phyloP scores from a whole-genome alignment of 2,329 filamentous ascomycete genomes.

The Thielaviopsis populi region DNA sequence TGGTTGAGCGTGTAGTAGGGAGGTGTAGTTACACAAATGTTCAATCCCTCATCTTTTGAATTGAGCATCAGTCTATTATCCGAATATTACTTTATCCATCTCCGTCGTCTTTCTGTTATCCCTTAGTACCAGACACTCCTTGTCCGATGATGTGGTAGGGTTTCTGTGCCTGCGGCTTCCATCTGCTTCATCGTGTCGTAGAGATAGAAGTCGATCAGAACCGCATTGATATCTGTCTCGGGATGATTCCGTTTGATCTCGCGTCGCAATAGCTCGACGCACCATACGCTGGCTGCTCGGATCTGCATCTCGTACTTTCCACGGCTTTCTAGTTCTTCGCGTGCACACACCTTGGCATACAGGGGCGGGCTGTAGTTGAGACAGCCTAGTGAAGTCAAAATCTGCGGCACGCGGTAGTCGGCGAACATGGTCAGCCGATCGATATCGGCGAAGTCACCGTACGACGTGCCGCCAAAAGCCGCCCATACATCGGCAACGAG shows the following conservation, averaged over 20 bases:
- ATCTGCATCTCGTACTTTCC: conserved; percentile 74
- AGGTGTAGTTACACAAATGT: background rate
- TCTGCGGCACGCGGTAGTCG: conserved; percentile 93
- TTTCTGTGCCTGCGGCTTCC: conserved; percentile 47
- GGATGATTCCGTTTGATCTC: conserved; percentile 66
- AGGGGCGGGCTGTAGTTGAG: conserved; percentile 72
- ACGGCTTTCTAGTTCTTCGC: conserved; percentile 53
- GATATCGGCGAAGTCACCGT: conserved; percentile 76
- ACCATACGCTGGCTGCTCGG: conserved; percentile 88
- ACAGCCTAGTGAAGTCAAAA: conserved; percentile 69
- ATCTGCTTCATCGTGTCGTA: conserved; percentile 88
- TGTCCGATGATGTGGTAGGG: conserved; percentile 72
- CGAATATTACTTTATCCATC: background rate
- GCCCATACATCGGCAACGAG: conserved; percentile 94
- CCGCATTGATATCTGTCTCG: conserved; percentile 61
- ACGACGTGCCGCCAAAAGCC: conserved; percentile 68
- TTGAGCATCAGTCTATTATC: background rate
- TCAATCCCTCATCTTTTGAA: background rate
- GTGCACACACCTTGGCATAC: conserved; percentile 50
- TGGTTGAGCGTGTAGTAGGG: background rate
- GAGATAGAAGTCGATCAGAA: conserved; percentile 91
- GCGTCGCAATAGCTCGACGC: conserved; percentile 70
- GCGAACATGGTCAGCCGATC: conserved; percentile 97
- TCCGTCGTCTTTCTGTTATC: background rate
- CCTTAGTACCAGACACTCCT: conserved; percentile 83